Evolutionary conservation across 1,139 yeast genomes (phyloP).

Genomic region (Arxiozyma telluris): DNA sequence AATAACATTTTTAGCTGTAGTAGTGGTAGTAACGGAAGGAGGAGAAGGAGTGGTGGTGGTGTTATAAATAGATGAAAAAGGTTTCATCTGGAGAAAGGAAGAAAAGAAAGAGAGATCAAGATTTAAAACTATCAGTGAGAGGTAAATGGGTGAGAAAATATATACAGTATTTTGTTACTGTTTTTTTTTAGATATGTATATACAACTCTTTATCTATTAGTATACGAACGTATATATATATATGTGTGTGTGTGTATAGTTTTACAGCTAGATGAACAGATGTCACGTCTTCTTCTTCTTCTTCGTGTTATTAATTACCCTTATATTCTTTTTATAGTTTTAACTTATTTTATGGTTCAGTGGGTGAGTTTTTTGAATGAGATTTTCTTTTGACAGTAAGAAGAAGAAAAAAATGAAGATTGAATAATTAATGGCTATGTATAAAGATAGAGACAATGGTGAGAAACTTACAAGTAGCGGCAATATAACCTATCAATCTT

Average conservation of each 20-base stretch:
- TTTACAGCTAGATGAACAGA: not conserved
- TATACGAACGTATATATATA: not conserved
- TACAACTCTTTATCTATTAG: too few species aligned
- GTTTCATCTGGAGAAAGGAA: not conserved
- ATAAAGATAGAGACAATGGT: not conserved
- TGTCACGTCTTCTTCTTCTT: not conserved
- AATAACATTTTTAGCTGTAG: not conserved
- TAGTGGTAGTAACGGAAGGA: too few species aligned
- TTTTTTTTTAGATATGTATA: too few species aligned
- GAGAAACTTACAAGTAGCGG: not conserved
- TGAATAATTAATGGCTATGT: not conserved
- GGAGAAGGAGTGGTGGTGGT: not conserved
- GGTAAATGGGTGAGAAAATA: not conserved
- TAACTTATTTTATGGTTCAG: too few species aligned
- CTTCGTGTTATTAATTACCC: not conserved
- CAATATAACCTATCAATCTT: too few species aligned
- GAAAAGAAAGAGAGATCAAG: not conserved
- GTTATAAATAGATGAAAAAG: not conserved
- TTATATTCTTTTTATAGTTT: not conserved
- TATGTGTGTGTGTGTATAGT: too few species aligned
- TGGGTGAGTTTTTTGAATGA: too few species aligned
- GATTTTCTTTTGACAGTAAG: not conserved
- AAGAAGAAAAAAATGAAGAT: not conserved
- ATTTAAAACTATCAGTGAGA: not conserved
- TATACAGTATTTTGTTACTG: not conserved